Conservation (phyloP, 1,284 basidiomycete genomes). For the Garcileccinum viscosum region DNA sequence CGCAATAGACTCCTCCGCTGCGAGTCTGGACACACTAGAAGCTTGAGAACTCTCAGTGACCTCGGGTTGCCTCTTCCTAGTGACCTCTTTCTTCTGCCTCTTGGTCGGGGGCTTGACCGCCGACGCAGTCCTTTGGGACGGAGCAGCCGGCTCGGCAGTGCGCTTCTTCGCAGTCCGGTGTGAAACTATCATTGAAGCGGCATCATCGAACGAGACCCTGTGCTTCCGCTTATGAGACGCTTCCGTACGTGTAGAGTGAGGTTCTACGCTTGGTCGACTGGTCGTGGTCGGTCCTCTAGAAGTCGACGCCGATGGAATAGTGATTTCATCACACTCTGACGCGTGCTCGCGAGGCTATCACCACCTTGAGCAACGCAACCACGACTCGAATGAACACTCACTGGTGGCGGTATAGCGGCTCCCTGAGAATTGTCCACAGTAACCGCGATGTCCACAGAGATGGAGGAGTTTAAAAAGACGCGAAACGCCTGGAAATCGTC, state of each 20-base stretch:
- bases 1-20: neutral
- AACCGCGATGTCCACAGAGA: constrained; percentile 48
- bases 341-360: neutral
- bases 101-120: constrained; percentile 26
- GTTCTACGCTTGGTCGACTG: neutral
- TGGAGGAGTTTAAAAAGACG: constrained; percentile 38
- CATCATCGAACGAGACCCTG: constrained; percentile 22
- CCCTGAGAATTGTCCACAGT: constrained; percentile 19
- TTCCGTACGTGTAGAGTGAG: neutral
- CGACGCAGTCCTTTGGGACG: neutral
- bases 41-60: constrained; percentile 4
- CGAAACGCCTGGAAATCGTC: constrained; percentile 79
- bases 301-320: neutral
- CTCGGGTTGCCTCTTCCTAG: neutral
- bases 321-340: neutral
- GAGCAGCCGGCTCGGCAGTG: neutral
- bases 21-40: constrained; percentile 1
- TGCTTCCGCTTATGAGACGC: constrained; percentile 24
- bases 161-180: neutral
- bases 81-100: constrained; percentile 18
- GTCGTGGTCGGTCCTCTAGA: neutral
- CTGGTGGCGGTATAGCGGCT: neutral
- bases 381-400: constrained; percentile 12
- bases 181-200: neutral
- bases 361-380: neutral